Percentiles rank a stretch among this genome's conserved stretches.
Conservation (phyloP, 179 eudicot species). For the Corrigiola litoralis region DNA sequence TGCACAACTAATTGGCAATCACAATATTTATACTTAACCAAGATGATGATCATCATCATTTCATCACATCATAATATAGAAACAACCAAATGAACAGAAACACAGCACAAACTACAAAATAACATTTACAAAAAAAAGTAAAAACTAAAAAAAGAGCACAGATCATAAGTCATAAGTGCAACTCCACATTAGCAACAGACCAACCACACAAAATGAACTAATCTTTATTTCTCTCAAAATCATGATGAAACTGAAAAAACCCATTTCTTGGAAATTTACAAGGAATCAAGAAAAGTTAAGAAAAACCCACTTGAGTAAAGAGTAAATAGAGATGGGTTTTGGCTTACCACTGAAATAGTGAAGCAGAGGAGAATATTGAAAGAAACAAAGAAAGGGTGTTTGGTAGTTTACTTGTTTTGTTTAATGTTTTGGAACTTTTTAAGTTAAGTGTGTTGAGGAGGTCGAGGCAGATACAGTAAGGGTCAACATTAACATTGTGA, state of each 20-base stretch:
- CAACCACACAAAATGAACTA: no score
- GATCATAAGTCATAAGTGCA: no score
- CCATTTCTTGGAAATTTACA: no score
- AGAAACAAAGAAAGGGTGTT: constrained; percentile 2
- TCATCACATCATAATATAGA: no score
- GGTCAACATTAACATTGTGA: constrained; percentile 5
- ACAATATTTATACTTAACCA: neutral
- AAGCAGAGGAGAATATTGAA: constrained; percentile 5
- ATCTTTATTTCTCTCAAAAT: no score
- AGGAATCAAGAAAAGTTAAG: no score
- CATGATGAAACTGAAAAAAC: no score
- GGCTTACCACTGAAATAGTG: constrained; percentile 13
- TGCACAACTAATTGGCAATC: neutral
- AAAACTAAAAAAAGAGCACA: no score
- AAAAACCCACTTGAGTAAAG: neutral
- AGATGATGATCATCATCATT: neutral
- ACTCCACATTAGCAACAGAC: no score
- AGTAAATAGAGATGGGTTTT: neutral
- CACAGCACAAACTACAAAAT: neutral
- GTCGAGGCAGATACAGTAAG: neutral
- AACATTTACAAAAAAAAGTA: neutral
- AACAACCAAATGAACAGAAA: neutral
- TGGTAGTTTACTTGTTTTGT: neutral
- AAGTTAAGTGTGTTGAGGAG: neutral
- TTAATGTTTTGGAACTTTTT: neutral